Evolutionary conservation across 768 basidiomycete genomes (phyloP), one percentile per base, ranked within the genome.

Genomic region (Phaeotremella skinneri): DNA sequence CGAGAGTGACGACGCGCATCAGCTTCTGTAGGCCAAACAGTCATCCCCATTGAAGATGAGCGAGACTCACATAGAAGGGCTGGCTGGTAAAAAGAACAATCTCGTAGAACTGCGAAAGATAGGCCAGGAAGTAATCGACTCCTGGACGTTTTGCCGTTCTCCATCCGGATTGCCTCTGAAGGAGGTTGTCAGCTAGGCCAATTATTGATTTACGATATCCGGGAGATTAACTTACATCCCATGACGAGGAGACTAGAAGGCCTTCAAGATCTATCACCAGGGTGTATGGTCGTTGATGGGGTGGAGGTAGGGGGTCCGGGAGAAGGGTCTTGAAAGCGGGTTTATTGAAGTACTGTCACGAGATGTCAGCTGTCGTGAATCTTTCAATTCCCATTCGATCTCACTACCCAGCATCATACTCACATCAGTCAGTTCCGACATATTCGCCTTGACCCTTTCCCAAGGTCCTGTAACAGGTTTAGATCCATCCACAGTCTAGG

Each of bases 21-120:
- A 43, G 27, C 4, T 55, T 13, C 47, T 39, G 55, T 48, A 50
- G 42, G 2, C 27, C 30, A 52, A 26, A 53, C 29, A 30, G n/a
- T n/a, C 23, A 30, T 42, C 7, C 13, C 7, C n/a, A n/a, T n/a
- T n/a, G 16, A 16, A 21, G 43, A 51, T 32, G 41, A 21, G 32
- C 4, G 21, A n/a, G 34, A 83, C 89, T 49, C 64, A 94, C 93
- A 77, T 94, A 97, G 69, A 83, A 81, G 56, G 89, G 84, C 79
- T 94, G 91, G 17, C 86, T 83, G 9, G 93, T 98, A 80, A 98
- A 99, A 54, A 99, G 81, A 31, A 98, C 94, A 57, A 98, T 85
- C 80, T 99, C 96, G 75, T 91, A 99, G 80, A 98, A 99, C 72
- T 97, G 94, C 0, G 91, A 90, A 49, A 99, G 84, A 76, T 99